phyloP scores from a whole-genome alignment of 169 alveolate species.

The Fabrea salina region DNA sequence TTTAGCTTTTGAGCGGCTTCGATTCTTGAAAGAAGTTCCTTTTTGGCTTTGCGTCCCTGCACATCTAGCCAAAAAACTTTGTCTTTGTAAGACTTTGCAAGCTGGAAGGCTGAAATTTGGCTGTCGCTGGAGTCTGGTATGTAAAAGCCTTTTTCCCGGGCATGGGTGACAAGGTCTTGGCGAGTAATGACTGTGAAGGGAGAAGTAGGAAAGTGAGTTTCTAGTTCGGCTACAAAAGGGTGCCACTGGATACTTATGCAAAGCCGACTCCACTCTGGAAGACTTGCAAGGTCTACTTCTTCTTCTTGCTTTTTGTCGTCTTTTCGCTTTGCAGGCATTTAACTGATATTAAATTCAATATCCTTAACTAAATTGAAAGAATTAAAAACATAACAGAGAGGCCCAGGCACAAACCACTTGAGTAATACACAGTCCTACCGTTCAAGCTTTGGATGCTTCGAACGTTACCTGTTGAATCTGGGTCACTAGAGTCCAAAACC shows the following conservation, averaged over 20 bases:
- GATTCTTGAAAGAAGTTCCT: background rate
- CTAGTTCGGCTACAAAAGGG: background rate
- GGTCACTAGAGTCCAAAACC: too few relatives aligned
- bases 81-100: background rate
- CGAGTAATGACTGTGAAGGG: background rate
- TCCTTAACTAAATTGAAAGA: too few relatives aligned
- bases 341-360: too few relatives aligned
- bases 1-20: constrained; percentile 1
- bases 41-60: constrained; percentile 6
- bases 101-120: background rate
- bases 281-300: constrained; percentile 41
- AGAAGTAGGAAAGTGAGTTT: background rate
- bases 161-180: background rate
- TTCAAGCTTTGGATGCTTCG: background rate
- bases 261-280: constrained; percentile 44
- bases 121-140: background rate
- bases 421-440: background rate
- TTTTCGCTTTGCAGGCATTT: constrained; percentile 20
- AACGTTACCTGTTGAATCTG: too few relatives aligned
- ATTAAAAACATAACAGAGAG: too few relatives aligned
- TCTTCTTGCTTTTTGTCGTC: constrained; percentile 43
- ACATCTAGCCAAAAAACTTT: background rate
- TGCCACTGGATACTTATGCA: constrained; percentile 2
- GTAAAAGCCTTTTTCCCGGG: background rate
- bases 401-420: too few relatives aligned